Base-by-base conservation (phyloP, 2,329 filamentous ascomycete genomes). In the Stagonosporopsis chrysanthemi region DNA sequence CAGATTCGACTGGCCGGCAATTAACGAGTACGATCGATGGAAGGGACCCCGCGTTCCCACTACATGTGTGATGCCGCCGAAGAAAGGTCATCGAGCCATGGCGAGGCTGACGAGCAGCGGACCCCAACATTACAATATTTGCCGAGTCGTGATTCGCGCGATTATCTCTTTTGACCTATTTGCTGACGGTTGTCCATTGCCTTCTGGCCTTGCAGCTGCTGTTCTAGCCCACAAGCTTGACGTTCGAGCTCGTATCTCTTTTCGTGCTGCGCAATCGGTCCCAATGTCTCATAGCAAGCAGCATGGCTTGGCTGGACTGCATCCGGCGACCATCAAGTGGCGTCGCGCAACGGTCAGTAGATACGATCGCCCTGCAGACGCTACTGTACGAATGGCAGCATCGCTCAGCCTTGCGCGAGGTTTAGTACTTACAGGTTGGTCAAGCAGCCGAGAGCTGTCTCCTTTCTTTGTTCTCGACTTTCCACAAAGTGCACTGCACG, bases 371-470 rank as follows among this genome's bases (percentile, higher is more conserved):
- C 55, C 60, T 59, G 58, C 64, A 39, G 54, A 50, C 63, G 62
- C 71, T 67, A 19, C 19, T 19, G 19, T 19, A 58, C 68, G 56
- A 67, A 64, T 46, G 59, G 53, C 56, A 56, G 54, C 46, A 49
- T 52, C 57, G 40, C 60, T 67, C 66, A 70, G 70, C 71, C 72
- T 66, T 73, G 66, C 59, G 64, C 61, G 60, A 47, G 54, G 53
- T 56, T 55, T 29, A 35, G 56, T 57, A 51, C 58, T 58, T 54
- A 52, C 61, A 58, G 59, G 58, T 61, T 57, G 36, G 42, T 56
- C 36, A 55, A 50, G 36, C 52, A 40, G 52, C 56, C 47, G 44
- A 35, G 49, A 28, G 50, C 35, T 29, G 48, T 56, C 61, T 52
- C 56, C 49, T 57, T 53, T 49, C 56, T 56, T 44, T 44, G 41